A percentile compares a stretch with the other conserved stretches of the same genome.
Conservation (phyloP, 2,329 filamentous ascomycete genomes). For the Plenodomus biglobosus region DNA sequence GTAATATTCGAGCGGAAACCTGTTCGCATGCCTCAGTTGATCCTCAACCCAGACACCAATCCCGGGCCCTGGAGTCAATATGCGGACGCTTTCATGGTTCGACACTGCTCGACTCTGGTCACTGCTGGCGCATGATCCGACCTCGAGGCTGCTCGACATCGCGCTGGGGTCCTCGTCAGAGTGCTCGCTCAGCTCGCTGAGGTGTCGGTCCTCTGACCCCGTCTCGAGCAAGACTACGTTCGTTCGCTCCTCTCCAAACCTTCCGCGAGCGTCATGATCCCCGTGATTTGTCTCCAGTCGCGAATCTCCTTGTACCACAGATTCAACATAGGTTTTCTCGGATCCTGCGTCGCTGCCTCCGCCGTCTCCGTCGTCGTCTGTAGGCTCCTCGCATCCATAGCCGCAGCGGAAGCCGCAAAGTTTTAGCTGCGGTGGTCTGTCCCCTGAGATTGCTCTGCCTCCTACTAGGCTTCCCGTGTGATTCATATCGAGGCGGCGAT, state of each 20-base stretch:
- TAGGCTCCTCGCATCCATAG: conserved; percentile 18
- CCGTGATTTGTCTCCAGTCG: background rate
- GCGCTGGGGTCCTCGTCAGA: conserved; percentile 4
- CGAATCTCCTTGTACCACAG: background rate
- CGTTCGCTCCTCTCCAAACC: background rate
- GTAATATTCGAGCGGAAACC: conserved; percentile 18
- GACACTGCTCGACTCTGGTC: conserved; percentile 10
- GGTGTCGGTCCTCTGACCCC: background rate
- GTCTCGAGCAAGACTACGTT: background rate
- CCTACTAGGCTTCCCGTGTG: background rate
- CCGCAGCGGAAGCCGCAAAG: conserved; percentile 27
- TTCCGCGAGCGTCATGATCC: background rate
- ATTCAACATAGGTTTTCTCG: conserved; percentile 4
- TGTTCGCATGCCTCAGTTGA: background rate
- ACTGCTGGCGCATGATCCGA: conserved; percentile 12
- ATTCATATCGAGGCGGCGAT: conserved; percentile 1
- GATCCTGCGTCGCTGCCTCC: conserved; percentile 8
- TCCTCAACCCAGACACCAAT: conserved; percentile 16
- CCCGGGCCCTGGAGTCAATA: conserved; percentile 27
- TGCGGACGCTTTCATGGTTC: conserved; percentile 11
- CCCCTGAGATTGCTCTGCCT: background rate
- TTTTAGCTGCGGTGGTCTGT: conserved; percentile 1
- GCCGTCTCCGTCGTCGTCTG: conserved; percentile 14
- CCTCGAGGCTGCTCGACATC: conserved; percentile 11
- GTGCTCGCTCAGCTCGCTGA: background rate